Base-by-base conservation (phyloP, 306 rosid species). In the Urtica urens region DNA sequence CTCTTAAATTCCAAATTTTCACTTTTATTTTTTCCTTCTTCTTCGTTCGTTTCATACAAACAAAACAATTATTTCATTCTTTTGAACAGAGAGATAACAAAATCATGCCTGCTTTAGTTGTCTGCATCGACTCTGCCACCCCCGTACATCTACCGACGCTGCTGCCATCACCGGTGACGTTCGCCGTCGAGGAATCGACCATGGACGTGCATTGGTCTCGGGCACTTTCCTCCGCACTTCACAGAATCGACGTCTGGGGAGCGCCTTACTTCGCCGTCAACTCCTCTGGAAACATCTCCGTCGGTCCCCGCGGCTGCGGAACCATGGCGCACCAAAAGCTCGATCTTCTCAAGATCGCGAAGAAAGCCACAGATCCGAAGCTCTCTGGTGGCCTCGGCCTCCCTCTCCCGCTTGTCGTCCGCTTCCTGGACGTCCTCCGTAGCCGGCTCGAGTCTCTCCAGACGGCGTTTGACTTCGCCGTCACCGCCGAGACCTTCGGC, bases 241-340 rank as follows among this genome's bases (percentile, higher is more conserved):
- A 85, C 72, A 78, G 59, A 38, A 55, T 90, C 25, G 81, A 85
- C 10, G 79, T 73, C 0, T 90, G 95, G 95, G 97, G 95, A 0
- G 80, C 57, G 0, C 87, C 95, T 0, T 90, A 81, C 58, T 90
- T 90, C 45, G 19, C 68, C 16, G 84, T 79, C 31, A 90, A 81
- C 38, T 46, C 60, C 34, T 77, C 82, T 38, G 97, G 97, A 7
- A 79, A 79, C 44, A 64, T 90, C 20, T 38, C 94, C 10, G 82
- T 84, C 16, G 73, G 75, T 2, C 82, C 97, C 0, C 64, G 79
- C 43, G 97, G 94, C 0, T 8, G 66, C 0, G 74, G 59, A 0
- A 84, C 97, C 5, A 34, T 74, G 53, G 20, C 86, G 1, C 95
- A 84, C 73, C 95, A 84, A 78, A 93, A 81, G 77, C 78, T 90